Percentiles rank a stretch among this genome's conserved stretches.
These are phyloP conservation scores for Polychaeton citri DNA, from an alignment of 2,329 filamentous ascomycete genomes.

Conservation along the genomic window DNA sequence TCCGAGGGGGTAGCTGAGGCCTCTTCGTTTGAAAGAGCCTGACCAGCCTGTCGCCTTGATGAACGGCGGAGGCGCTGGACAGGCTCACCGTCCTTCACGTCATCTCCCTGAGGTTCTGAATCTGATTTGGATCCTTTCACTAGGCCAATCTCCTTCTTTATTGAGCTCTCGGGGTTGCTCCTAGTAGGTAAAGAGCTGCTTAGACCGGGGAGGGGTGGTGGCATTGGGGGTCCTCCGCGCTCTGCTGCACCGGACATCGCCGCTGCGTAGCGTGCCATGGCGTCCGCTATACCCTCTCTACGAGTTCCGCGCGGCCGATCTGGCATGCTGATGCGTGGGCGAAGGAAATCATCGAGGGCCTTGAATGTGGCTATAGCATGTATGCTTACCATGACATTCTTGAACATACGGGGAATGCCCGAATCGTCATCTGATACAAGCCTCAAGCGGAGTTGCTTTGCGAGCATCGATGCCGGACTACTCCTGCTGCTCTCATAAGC, in stretches of 20 bases:
- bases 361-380: slow-evolving; percentile 98
- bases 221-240: slow-evolving; percentile 13
- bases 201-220: slow-evolving; percentile 22
- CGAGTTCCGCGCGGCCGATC: slow-evolving; percentile 48
- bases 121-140: slow-evolving; percentile 15
- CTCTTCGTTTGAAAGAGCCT: slow-evolving; percentile 10
- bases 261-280: slow-evolving; percentile 65
- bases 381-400: slow-evolving; percentile 96
- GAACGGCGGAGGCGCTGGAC: slow-evolving; percentile 17
- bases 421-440: slow-evolving; percentile 82
- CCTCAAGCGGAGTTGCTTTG: slow-evolving; percentile 84
- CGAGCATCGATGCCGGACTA: slow-evolving; percentile 88
- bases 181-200: slow-evolving; percentile 16
- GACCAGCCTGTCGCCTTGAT: slow-evolving; percentile 17
- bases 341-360: slow-evolving; percentile 85
- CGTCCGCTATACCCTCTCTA: slow-evolving; percentile 49
- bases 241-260: slow-evolving; percentile 46
- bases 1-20: slow-evolving; percentile 1
- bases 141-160: background rate
- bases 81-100: slow-evolving; percentile 10
- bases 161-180: slow-evolving; percentile 10
- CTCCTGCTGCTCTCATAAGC: slow-evolving; percentile 79
- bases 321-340: slow-evolving; percentile 71
- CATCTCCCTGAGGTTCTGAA: slow-evolving; percentile 5
- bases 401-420: slow-evolving; percentile 73